A percentile compares a stretch with the other conserved stretches of the same genome.
Conservation (phyloP, 768 basidiomycete species). For the Amanita molliuscula region DNA sequence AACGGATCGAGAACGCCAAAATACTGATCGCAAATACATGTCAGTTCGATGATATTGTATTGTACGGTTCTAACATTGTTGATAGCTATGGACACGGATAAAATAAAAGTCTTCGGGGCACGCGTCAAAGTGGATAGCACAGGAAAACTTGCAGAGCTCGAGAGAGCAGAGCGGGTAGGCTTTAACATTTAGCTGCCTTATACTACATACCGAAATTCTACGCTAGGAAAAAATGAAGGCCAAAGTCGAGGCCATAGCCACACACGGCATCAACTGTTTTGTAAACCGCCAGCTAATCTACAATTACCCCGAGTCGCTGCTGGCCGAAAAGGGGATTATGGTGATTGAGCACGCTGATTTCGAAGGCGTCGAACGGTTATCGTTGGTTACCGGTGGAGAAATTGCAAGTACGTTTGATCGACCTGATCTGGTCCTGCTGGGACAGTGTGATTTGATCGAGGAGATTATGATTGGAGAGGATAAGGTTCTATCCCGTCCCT, state of each 20-base stretch:
- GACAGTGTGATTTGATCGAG: conserved; percentile 89
- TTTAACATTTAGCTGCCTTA: background rate
- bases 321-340: conserved; percentile 93
- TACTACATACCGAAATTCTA: background rate
- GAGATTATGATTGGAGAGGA: conserved; percentile 99
- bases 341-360: conserved; percentile 98
- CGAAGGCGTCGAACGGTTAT: conserved; percentile 93
- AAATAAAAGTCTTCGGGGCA: conserved; percentile 98
- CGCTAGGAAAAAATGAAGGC: conserved; percentile 98
- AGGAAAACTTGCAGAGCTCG: conserved; percentile 94
- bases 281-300: conserved; percentile 98
- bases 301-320: conserved; percentile 95
- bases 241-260: conserved; percentile 90
- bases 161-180: conserved; percentile 83
- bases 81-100: conserved; percentile 98
- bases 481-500: conserved; percentile 46
- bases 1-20: conserved; percentile 88
- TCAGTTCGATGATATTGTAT: conserved; percentile 16
- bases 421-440: conserved; percentile 87
- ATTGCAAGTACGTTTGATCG: conserved; percentile 93
- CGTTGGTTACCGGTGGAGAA: conserved; percentile 95
- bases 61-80: conserved; percentile 1
- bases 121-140: conserved; percentile 93
- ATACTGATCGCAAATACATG: conserved; percentile 99
- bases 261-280: conserved; percentile 94